Base-by-base conservation (phyloP, 129 eudicot genomes). In the Lonicera japonica region DNA sequence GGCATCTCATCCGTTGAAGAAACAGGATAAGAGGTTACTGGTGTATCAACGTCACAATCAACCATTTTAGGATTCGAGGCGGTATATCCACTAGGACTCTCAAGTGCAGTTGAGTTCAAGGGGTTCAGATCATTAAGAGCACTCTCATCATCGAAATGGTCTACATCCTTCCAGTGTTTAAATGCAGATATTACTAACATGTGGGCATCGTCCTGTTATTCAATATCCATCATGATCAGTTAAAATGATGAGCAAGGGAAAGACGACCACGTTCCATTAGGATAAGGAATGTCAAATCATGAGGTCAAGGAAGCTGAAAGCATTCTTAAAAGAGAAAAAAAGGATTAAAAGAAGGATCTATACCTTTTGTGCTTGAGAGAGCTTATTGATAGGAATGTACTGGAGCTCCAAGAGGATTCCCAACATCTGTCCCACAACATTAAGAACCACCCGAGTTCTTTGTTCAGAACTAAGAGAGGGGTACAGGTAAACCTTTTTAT, bases 361-460 rank as follows among this genome's bases (percentile, higher is more conserved):
- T 63, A 38, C 88, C 95, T 80, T 80, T 66, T 88, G 81, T 17
- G 46, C 69, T 62, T 80, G 74, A 39, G 88, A 71, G 50, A 89
- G 77, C 52, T 69, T 45, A 68, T 78, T 67, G 36, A 55, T 55
- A 5, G 82, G 82, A 69, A 86, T 23, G 40, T 58, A 86, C 20
- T 61, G 61, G 52, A 71, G 56, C 21, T 78, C 81, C n/a, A 11
- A 54, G 60, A 75, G 56, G 41, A 79, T 16, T 21, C 83, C 96
- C 65, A 64, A 69, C 18, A 75, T 9, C 22, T 67, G 68, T 55
- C 87, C 94, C 54, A 77, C 83, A 21, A 65, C 83, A 77, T 82
- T 68, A 54, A 82, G 82, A 62, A 75, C 80, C 24, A 82, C 87
- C 0, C 75, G 77, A 2, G 47, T 69, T 47, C 54, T 70, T 23